Percentiles rank a stretch among this genome's conserved stretches.
phyloP scores from a whole-genome alignment of 768 basidiomycete species.

The Calvatia gigantea region DNA sequence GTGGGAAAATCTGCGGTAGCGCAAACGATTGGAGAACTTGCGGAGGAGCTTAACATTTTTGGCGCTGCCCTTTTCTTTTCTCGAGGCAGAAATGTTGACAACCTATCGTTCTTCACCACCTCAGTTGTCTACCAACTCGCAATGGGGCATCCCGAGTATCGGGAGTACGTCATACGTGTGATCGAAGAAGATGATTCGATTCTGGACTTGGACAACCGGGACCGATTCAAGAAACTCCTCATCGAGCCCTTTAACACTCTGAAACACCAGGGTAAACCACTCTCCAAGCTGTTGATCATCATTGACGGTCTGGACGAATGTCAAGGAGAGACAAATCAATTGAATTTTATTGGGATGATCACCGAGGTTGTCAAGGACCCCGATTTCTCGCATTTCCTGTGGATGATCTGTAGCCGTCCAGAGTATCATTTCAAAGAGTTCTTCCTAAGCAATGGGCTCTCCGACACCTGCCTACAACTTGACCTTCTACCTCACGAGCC shows the following conservation, averaged over 20 bases:
- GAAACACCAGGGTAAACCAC: not conserved
- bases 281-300: constrained; percentile 3
- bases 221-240: constrained; percentile 8
- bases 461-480: not conserved
- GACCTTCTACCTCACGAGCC: not conserved
- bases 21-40: constrained; percentile 12
- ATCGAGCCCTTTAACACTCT: not conserved
- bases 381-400: not conserved
- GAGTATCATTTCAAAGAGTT: constrained; percentile 5
- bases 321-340: constrained; percentile 6
- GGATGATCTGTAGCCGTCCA: constrained; percentile 11
- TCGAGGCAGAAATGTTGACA: constrained; percentile 2
- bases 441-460: not conserved
- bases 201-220: not conserved
- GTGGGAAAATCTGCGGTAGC: constrained; percentile 13
- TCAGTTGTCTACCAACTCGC: constrained; percentile 13
- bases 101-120: constrained; percentile 1
- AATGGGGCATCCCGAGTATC: not conserved
- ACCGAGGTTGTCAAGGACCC: not conserved
- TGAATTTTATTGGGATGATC: too few species aligned
- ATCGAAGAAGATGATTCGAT: not conserved
- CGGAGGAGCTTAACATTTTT: not conserved
- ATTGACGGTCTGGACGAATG: constrained; percentile 18
- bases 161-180: not conserved
- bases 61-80: constrained; percentile 13